phyloP scores from a whole-genome alignment of 768 basidiomycete genomes.

The Trichaptum fuscoviolaceum region DNA sequence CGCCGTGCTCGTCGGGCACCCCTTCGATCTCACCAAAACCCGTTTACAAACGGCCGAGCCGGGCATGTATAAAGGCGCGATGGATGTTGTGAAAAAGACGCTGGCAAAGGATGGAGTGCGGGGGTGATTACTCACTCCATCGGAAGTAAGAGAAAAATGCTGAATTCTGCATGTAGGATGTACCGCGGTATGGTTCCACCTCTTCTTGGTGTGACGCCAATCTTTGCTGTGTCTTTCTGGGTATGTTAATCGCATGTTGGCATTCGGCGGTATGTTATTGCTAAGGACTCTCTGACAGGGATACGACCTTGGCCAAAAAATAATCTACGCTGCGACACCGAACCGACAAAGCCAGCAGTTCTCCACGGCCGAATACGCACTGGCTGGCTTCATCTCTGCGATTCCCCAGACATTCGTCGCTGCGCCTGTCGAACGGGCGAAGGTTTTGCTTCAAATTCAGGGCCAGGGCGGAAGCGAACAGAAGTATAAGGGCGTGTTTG shows the following conservation, averaged over 20 bases:
- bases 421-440: slow-evolving; percentile 96
- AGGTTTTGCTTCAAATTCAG: slow-evolving; percentile 92
- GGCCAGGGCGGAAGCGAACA: slow-evolving; percentile 72
- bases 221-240: slow-evolving; percentile 98
- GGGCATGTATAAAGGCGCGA: slow-evolving; percentile 84
- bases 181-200: slow-evolving; percentile 95
- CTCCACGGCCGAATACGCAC: slow-evolving; percentile 74
- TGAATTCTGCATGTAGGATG: slow-evolving; percentile 40
- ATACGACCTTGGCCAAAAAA: slow-evolving; percentile 87
- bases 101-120: slow-evolving; percentile 84
- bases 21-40: slow-evolving; percentile 97
- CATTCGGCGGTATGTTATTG: no score
- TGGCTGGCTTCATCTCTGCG: slow-evolving; percentile 92
- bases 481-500: slow-evolving; percentile 85
- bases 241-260: slow-evolving; percentile 37
- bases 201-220: slow-evolving; percentile 91
- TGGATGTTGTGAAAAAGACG: slow-evolving; percentile 91
- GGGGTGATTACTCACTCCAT: slow-evolving; percentile 49
- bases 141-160: neutral
- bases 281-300: slow-evolving; percentile 46
- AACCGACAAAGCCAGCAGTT: slow-evolving; percentile 59
- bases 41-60: slow-evolving; percentile 88
- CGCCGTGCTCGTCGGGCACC: slow-evolving; percentile 94
- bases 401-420: slow-evolving; percentile 87
- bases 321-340: slow-evolving; percentile 79